Evolutionary conservation across 305 asterid species (phyloP).

Genomic region (Rubia balearica): DNA sequence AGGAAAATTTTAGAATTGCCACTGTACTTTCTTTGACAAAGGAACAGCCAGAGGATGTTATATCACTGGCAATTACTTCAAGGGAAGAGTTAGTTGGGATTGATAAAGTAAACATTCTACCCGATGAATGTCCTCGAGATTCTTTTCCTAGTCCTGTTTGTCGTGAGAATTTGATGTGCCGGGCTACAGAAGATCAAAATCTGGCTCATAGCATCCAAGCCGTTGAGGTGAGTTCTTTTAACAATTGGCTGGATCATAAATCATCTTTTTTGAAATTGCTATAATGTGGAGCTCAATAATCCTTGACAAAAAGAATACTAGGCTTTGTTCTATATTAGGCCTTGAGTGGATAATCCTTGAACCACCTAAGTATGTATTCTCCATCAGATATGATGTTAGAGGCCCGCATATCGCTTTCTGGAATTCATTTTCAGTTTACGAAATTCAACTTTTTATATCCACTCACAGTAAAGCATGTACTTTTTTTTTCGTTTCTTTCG

Average conservation of each 20-base stretch:
- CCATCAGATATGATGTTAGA: neutral
- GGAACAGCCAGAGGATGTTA: conserved; percentile 41
- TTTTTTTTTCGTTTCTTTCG: neutral
- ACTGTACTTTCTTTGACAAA: conserved; percentile 46
- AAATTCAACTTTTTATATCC: neutral
- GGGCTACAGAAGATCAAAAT: conserved; percentile 22
- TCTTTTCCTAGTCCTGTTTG: conserved; percentile 25
- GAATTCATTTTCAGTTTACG: neutral
- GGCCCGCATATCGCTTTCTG: neutral
- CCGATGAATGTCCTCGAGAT: conserved; percentile 28
- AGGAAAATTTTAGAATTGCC: conserved; percentile 42
- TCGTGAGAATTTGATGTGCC: conserved; percentile 18
- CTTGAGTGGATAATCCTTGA: neutral
- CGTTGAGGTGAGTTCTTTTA: conserved; percentile 34
- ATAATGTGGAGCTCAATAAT: no score
- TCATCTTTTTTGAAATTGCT: neutral
- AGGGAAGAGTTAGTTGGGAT: conserved; percentile 29
- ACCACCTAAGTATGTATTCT: neutral
- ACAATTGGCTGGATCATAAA: neutral
- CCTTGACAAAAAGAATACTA: neutral
- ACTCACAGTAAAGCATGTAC: neutral
- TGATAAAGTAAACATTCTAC: conserved; percentile 18
- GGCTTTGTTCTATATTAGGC: neutral
- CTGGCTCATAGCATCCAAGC: conserved; percentile 21
- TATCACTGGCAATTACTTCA: conserved; percentile 24